Base-by-base conservation (phyloP, 768 basidiomycete genomes). In the Mrakia gelida region DNA sequence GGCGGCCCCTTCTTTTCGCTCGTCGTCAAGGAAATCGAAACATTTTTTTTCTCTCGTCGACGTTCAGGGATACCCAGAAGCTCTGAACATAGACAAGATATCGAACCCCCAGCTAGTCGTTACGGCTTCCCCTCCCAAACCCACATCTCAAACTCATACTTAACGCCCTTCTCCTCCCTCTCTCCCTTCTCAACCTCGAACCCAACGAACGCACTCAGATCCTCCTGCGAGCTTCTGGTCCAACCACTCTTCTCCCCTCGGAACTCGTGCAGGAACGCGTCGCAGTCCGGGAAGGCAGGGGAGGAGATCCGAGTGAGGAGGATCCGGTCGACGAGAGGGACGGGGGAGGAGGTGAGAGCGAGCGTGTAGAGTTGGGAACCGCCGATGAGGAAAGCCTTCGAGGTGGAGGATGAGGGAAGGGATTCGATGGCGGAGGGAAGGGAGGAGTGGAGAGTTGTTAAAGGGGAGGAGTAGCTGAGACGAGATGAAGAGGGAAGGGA, bases 141-240 rank as follows among this genome's bases (percentile, higher is more conserved):
- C 96, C 96, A 99, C 94, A 99, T 94, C 86, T 99, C 93, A 84
- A 91, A 97, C 86, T 93, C 92, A 84, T 95, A 99, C 80, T 88
- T 87, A 65, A 93, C 86, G 15, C 91, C 93, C 75, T 92, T 91
- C 84, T 97, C 94, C 83, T 90, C 89, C 84, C 92, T 91, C 81
- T 89, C 85, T 5, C 92, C 94, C 79, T 87, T 86, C 18, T 91
- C 88, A 70, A 95, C 92, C 80, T 85, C 93, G 93, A 95, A 52
- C 78, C 76, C 52, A 67, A 71, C 28, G 23, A 54, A 77, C n/a
- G 8, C 70, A 9, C 32, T 28, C 38, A 71, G 43, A 28, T 71
- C 76, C 10, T 9, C 59, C 18, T 70, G 67, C 77, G 71, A 75
- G 21, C 10, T 38, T 16, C 23, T 56, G 34, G 70, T 59, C 79